These are phyloP conservation scores for Colletotrichum sp. DNA, from an alignment of 2,329 filamentous ascomycete species.

Conservation along the genomic window DNA sequence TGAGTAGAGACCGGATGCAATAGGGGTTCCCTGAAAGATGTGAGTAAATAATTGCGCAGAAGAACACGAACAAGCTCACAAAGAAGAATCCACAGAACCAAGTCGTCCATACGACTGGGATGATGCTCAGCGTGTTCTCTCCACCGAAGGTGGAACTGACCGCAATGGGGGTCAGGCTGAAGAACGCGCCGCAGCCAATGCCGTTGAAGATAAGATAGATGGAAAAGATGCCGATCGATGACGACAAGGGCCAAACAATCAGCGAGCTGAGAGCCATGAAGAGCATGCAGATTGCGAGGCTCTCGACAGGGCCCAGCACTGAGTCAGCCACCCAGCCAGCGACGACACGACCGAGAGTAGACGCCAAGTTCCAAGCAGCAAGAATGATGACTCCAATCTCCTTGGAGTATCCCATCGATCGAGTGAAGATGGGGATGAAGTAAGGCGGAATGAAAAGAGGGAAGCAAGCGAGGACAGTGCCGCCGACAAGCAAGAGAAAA, in stretches of 20 bases:
- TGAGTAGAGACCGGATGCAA: slow-evolving; percentile 29
- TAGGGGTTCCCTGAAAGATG: slow-evolving; percentile 27
- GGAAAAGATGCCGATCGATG: slow-evolving; percentile 24
- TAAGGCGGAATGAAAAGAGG: slow-evolving; percentile 32
- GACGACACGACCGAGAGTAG: slow-evolving; percentile 28
- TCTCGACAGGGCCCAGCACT: slow-evolving; percentile 30
- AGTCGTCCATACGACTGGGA: slow-evolving; percentile 30
- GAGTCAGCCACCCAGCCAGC: slow-evolving; percentile 30
- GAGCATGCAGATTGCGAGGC: slow-evolving; percentile 27
- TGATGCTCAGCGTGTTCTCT: slow-evolving; percentile 27
- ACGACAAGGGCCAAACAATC: slow-evolving; percentile 30
- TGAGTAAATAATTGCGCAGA: too few species aligned
- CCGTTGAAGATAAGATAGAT: slow-evolving; percentile 31
- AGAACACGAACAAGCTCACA: slow-evolving; percentile 15
- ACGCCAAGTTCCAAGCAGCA: slow-evolving; percentile 31
- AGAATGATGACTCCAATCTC: slow-evolving; percentile 25
- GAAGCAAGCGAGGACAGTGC: slow-evolving; percentile 27
- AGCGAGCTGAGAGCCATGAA: slow-evolving; percentile 28
- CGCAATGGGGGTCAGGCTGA: slow-evolving; percentile 29
- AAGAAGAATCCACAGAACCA: slow-evolving; percentile 34
- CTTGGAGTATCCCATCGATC: slow-evolving; percentile 25
- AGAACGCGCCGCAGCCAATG: slow-evolving; percentile 32
- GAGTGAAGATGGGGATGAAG: slow-evolving; percentile 31
- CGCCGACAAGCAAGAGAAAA: slow-evolving; percentile 27
- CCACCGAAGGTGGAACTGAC: slow-evolving; percentile 26